Evolutionary conservation across 257 asterid genomes (phyloP).

Genomic region (Lavandula angustifolia): DNA sequence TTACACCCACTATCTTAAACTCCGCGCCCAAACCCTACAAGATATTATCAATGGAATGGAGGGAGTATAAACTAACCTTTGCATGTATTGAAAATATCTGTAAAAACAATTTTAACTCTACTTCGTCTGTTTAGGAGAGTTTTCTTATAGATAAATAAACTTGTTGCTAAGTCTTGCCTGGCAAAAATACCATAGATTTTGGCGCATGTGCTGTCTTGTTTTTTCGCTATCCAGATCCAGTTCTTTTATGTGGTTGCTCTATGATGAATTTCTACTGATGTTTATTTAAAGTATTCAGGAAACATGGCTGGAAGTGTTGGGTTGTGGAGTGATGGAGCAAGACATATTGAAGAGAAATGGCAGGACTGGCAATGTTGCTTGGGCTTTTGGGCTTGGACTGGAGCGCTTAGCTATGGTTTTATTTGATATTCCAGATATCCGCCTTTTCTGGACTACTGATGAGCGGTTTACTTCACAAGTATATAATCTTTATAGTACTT

Average conservation of each 20-base stretch:
- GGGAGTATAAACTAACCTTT: too few relatives aligned
- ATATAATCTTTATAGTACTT: conserved; percentile 22
- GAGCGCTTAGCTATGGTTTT: conserved; percentile 95
- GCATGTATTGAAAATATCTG: conserved; percentile 14
- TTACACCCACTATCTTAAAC: too few relatives aligned
- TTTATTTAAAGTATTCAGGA: conserved; percentile 51
- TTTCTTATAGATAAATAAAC: conserved; percentile 11
- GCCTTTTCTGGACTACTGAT: conserved; percentile 92
- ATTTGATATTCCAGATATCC: conserved; percentile 93
- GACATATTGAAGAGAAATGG: conserved; percentile 87
- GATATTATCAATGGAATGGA: too few relatives aligned
- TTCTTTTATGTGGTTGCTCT: neutral
- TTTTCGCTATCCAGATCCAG: conserved; percentile 2
- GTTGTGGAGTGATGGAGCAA: conserved; percentile 98
- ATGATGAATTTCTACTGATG: conserved; percentile 30
- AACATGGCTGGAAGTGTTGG: conserved; percentile 94
- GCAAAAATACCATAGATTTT: neutral
- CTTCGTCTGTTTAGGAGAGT: conserved; percentile 14
- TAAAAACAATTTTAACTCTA: neutral
- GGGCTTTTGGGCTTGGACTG: conserved; percentile 99
- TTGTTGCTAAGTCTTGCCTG: neutral
- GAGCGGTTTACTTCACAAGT: conserved; percentile 97
- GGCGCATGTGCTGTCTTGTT: neutral
- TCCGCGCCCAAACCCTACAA: too few relatives aligned
- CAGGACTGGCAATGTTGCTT: conserved; percentile 68